A percentile compares a stretch with the other conserved stretches of the same genome.
These are phyloP conservation scores for Triglochin maritima DNA, from an alignment of 106 monocot species.

Conservation along the genomic window DNA sequence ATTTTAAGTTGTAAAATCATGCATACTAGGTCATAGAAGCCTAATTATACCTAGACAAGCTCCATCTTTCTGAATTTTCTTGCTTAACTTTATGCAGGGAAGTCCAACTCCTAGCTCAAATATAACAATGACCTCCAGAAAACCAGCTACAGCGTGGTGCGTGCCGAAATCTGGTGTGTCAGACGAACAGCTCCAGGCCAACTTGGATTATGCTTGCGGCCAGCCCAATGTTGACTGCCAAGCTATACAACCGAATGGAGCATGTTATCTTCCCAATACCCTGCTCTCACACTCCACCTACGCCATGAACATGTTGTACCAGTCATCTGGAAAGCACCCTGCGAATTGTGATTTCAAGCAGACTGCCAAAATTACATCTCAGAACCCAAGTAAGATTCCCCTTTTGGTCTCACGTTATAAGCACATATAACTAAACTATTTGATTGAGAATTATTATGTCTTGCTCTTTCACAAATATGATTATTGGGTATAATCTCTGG, in stretches of 20 bases:
- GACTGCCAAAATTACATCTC: conserved; percentile 12
- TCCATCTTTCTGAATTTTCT: too few species aligned
- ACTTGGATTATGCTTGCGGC: conserved; percentile 17
- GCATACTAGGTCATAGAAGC: too few species aligned
- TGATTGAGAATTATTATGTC: neutral
- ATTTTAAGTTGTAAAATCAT: too few species aligned
- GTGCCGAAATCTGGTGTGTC: conserved; percentile 32
- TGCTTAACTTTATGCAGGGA: too few species aligned
- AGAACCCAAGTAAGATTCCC: conserved; percentile 16
- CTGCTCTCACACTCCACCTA: conserved; percentile 14
- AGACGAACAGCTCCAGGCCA: conserved; percentile 12
- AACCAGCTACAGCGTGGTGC: conserved; percentile 29
- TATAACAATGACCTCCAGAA: neutral
- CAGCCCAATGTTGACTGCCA: conserved; percentile 26
- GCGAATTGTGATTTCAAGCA: conserved; percentile 23
- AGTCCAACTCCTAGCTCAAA: too few species aligned
- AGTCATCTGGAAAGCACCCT: conserved; percentile 9
- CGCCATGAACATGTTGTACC: conserved; percentile 24
- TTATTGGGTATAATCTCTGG: neutral
- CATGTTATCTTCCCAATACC: conserved; percentile 31
- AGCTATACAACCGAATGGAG: conserved; percentile 13
- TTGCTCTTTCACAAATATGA: neutral
- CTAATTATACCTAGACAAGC: too few species aligned
- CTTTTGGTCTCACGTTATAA: neutral
- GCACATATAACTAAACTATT: neutral